Base-by-base conservation (phyloP, 2,329 filamentous ascomycete genomes). In the Epichloe gansuensis region DNA sequence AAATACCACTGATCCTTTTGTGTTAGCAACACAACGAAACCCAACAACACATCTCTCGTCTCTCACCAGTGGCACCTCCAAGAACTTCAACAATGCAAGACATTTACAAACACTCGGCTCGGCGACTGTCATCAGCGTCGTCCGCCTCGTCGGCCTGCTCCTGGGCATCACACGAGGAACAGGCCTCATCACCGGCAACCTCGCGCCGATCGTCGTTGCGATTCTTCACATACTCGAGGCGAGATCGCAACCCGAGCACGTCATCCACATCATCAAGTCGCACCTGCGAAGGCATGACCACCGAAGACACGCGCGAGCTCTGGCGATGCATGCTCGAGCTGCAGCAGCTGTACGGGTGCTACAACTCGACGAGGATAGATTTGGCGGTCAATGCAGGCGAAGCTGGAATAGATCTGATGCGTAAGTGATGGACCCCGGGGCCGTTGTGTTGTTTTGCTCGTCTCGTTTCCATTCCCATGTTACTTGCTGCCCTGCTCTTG, bases 291-390 rank as follows among this genome's bases (percentile, higher is more conserved):
- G 58, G 56, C 55, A 63, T 70, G 63, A 64, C 57, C 25, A 58
- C 59, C 25, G 66, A 70, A 34, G 70, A 72, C 53, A 71, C 67
- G 4, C 62, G 65, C 21, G 66, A 69, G 38, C 59, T 76, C 3
- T 76, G 73, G 73, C 60, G 64, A 47, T 73, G 72, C 56, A 76
- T 76, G 73, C 65, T 76, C 2, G 67, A 71, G 47, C 63, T 76
- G 8, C 73, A 76, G 59, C 63, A 66, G 54, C 66, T 62, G 5
- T 76, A 73, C 50, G 69, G 69, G 5, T 76, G 73, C 61, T 76
- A 76, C 56, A 73, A 70, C 31, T 76, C 73, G 17, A 71, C 73
- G 13, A 62, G 73, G 35, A 74, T 76, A 59, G 71, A 73, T 47
- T 64, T 74, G 42, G 73, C 73, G 0, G 60, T 74, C 13, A 67